These are phyloP conservation scores for Polygonum maritimum DNA, from an alignment of 148 eudicot genomes.

Conservation along the genomic window DNA sequence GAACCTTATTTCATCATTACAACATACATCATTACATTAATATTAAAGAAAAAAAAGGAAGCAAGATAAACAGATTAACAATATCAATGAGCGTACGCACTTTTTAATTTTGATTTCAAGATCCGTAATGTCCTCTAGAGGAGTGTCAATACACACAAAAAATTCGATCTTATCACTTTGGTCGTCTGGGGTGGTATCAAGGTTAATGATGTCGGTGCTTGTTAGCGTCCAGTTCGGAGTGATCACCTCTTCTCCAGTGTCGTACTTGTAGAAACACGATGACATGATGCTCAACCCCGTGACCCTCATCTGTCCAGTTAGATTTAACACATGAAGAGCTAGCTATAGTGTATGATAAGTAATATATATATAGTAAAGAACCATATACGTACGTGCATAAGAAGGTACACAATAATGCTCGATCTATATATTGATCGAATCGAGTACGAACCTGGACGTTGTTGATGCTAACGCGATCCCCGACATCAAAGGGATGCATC, in stretches of 20 bases:
- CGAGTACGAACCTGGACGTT: conserved; percentile 8
- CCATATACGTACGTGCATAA: too few species aligned
- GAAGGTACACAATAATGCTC: too few species aligned
- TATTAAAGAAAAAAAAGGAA: background rate
- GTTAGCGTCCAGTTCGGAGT: conserved; percentile 8
- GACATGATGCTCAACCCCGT: conserved; percentile 5
- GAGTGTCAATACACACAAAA: background rate
- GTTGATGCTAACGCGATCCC: conserved; percentile 33
- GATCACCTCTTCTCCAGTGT: conserved; percentile 10
- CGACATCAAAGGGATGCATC: conserved; percentile 47
- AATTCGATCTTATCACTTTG: conserved; percentile 8
- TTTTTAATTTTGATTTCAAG: conserved; percentile 1
- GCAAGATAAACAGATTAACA: background rate
- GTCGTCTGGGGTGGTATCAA: background rate
- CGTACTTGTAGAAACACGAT: conserved; percentile 1
- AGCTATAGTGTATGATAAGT: too few species aligned
- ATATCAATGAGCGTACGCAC: background rate
- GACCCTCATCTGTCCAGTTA: conserved; percentile 8
- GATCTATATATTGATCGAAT: too few species aligned
- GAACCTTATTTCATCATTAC: background rate
- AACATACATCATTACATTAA: background rate
- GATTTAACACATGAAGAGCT: too few species aligned
- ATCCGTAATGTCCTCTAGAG: background rate
- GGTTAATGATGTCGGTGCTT: conserved; percentile 8
- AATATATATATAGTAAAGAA: too few species aligned